These are phyloP conservation scores for Plectosphaerella cucumerina DNA, from an alignment of 2,329 filamentous ascomycete genomes.

Conservation along the genomic window DNA sequence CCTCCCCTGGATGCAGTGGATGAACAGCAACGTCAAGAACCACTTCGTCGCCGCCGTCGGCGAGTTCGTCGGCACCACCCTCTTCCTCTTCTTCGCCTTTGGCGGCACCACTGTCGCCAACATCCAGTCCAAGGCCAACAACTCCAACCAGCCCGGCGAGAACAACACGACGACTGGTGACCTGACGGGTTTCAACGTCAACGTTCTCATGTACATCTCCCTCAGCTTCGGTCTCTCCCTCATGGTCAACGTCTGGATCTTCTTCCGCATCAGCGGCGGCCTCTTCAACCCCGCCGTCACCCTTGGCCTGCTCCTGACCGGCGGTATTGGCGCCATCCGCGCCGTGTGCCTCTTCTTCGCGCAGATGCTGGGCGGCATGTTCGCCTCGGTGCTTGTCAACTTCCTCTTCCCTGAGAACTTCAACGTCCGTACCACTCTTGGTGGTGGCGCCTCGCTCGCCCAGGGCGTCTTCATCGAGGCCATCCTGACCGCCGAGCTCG, in stretches of 20 bases:
- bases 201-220: constrained; percentile 36
- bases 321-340: constrained; percentile 40
- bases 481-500: constrained; percentile 41
- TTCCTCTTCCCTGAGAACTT: constrained; percentile 39
- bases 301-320: constrained; percentile 46
- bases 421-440: constrained; percentile 35
- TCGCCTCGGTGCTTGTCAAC: constrained; percentile 35
- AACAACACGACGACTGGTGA: constrained; percentile 36
- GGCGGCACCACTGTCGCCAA: constrained; percentile 35
- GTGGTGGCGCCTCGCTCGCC: constrained; percentile 30
- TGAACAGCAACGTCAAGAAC: constrained; percentile 42
- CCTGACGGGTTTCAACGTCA: constrained; percentile 37
- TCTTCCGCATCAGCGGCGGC: constrained; percentile 39
- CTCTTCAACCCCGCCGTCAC: constrained; percentile 37
- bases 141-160: constrained; percentile 9
- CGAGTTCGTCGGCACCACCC: constrained; percentile 36
- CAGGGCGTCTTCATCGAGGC: constrained; percentile 48
- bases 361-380: constrained; percentile 44
- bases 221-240: constrained; percentile 38
- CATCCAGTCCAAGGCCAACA: constrained; percentile 25
- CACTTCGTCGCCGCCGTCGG: constrained; percentile 31
- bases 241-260: constrained; percentile 43
- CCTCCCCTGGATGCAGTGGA: constrained; percentile 40
- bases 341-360: constrained; percentile 42
- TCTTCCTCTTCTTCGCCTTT: constrained; percentile 41